Evolutionary conservation across 192 early-diverging fungal species (phyloP).

Genomic region (Umbelopsis isabellina): DNA sequence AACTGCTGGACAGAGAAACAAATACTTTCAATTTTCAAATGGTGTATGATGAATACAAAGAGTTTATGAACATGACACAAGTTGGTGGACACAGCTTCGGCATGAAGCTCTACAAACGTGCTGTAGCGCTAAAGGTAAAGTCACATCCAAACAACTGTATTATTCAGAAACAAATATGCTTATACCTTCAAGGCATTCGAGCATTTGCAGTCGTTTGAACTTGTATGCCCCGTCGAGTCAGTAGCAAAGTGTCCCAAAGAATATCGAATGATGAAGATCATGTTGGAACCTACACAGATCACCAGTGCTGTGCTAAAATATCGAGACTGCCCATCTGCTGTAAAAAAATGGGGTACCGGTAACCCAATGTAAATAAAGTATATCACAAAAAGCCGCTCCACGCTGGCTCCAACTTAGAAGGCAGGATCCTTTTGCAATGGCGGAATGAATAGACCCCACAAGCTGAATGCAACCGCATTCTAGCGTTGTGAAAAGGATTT

Average conservation of each 20-base stretch:
- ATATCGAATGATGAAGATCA: slow-evolving; percentile 83
- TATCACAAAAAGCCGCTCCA: background rate
- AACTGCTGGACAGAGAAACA: slow-evolving; percentile 67
- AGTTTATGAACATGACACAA: slow-evolving; percentile 69
- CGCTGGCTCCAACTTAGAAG: background rate
- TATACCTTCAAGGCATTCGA: slow-evolving; percentile 71
- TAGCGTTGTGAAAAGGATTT: too few species aligned
- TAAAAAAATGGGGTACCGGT: slow-evolving; percentile 64
- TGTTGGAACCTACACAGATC: slow-evolving; percentile 72
- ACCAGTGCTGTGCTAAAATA: slow-evolving; percentile 62
- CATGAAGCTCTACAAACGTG: slow-evolving; percentile 75
- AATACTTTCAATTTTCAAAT: slow-evolving; percentile 90
- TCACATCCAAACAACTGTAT: background rate
- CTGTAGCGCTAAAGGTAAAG: slow-evolving; percentile 80
- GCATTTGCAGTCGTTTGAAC: slow-evolving; percentile 68
- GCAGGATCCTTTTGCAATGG: background rate
- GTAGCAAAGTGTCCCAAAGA: slow-evolving; percentile 76
- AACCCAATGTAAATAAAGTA: slow-evolving; percentile 19
- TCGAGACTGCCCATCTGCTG: slow-evolving; percentile 61
- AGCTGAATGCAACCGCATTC: too few species aligned
- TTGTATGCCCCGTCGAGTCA: slow-evolving; percentile 62
- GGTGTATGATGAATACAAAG: slow-evolving; percentile 91
- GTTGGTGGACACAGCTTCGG: slow-evolving; percentile 57
- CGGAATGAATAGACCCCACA: too few species aligned
- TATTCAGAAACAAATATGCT: background rate